Evolutionary conservation across 352 stramenopile species (phyloP).

Genomic region (Salisapilia sapeloensis): DNA sequence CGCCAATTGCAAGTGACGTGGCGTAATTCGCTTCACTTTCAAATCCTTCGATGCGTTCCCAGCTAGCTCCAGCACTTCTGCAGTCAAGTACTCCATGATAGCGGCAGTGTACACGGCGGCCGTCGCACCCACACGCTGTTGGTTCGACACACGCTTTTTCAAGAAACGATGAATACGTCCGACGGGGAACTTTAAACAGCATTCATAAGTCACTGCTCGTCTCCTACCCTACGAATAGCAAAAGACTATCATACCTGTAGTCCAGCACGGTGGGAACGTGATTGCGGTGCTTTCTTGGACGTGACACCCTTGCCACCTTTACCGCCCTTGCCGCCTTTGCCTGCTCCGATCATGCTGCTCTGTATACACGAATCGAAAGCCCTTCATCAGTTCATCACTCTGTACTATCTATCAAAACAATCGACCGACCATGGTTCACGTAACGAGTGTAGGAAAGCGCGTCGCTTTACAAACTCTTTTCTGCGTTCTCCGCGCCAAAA

Average conservation of each 20-base stretch:
- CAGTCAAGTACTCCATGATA: slow-evolving; percentile 99
- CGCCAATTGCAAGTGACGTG: slow-evolving; percentile 97
- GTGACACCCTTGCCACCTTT: slow-evolving; percentile 99
- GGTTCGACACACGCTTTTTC: slow-evolving; percentile 96
- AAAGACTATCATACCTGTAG: slow-evolving; percentile 73
- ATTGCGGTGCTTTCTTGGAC: slow-evolving; percentile 98
- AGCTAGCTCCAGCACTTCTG: slow-evolving; percentile 98
- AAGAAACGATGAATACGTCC: slow-evolving; percentile 99
- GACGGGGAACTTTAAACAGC: slow-evolving; percentile 89
- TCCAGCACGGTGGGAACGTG: slow-evolving; percentile 93
- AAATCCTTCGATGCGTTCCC: slow-evolving; percentile 95
- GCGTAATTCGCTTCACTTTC: slow-evolving; percentile 98
- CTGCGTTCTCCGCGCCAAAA: no score
- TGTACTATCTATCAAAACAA: no score
- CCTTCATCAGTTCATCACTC: slow-evolving; percentile 1
- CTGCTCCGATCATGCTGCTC: slow-evolving; percentile 81
- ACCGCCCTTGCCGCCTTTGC: slow-evolving; percentile 94
- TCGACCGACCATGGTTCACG: no score
- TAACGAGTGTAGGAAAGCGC: no score
- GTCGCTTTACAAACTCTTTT: no score
- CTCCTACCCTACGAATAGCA: neutral
- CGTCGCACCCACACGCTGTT: slow-evolving; percentile 97
- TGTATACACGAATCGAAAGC: slow-evolving; percentile 7
- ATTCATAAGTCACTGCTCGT: neutral
- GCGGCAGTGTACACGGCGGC: slow-evolving; percentile 99